Evolutionary conservation across 1,139 yeast genomes (phyloP), one percentile per base, ranked within the genome.

Genomic region (Diutina catenulata): DNA sequence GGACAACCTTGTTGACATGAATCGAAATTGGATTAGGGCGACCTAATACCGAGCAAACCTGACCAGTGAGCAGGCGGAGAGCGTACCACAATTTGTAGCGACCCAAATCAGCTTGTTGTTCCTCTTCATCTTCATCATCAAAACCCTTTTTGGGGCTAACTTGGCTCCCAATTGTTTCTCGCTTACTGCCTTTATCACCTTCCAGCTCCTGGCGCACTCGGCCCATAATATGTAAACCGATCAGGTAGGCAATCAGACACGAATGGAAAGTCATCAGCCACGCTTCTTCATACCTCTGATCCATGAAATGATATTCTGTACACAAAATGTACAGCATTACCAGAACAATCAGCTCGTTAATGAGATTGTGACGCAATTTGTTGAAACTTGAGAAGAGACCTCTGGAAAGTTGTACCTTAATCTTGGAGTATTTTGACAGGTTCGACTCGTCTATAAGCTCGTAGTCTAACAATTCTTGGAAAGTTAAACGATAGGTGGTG

Each of bases 21-120:
- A 71, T 63, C 10, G 74, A 66, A 5, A 72, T 70, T 1, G 78
- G 78, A 44, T 70, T 71, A 9, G 78, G 77, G 43, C 78, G 55
- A 3, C 77, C 77, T 28, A 72, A 53, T 5, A 70, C 66, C 0
- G 75, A 67, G 48, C 77, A 70, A 10, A 71, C 51, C 29, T 69
- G 69, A 1, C 74, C 71, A 10, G 68, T 57, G 21, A 69, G 51
- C 41, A 64, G 60, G 42, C 70, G 65, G 40, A 71, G 57, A 1
- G 72, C 70, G 43, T 68, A 67, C 74, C 76, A 71, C 3, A 70
- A 60, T 37, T 70, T 63, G 26, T 67, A 61, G 40, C 68, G 56
- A 8, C 47, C 46, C 11, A 61, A 47, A 42, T 63, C 67, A 7
- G 11, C 7, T 28, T 28, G 23, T 18, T 8, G 11, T 11, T 28